Evolutionary conservation across 768 basidiomycete species (phyloP).

Genomic region (Podaxis sp.): DNA sequence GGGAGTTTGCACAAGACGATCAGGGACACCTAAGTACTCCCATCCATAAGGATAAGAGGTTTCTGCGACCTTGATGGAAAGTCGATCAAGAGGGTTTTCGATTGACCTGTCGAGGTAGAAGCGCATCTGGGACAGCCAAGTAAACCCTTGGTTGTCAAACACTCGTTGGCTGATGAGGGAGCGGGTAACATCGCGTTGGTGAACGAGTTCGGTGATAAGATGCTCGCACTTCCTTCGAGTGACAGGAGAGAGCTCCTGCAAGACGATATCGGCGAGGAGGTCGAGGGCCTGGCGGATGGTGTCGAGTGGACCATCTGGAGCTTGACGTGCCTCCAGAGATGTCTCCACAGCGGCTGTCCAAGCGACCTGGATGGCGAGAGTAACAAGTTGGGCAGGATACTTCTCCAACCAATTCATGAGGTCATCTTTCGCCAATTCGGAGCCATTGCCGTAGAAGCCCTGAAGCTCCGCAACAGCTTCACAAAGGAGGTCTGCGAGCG

Average conservation of each 20-base stretch:
- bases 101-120: conserved; percentile 80
- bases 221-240: conserved; percentile 99
- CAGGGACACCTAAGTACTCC: conserved; percentile 97
- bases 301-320: conserved; percentile 66
- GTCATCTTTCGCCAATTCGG: conserved; percentile 56
- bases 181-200: conserved; percentile 94
- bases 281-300: conserved; percentile 84
- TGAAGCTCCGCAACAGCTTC: conserved; percentile 81
- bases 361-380: conserved; percentile 90
- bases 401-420: conserved; percentile 91
- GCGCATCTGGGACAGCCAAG: conserved; percentile 98
- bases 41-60: conserved; percentile 95
- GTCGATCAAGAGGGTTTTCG: conserved; percentile 77
- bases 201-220: conserved; percentile 97
- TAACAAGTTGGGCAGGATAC: conserved; percentile 94
- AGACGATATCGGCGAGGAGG: conserved; percentile 93
- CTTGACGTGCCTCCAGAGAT: conserved; percentile 52
- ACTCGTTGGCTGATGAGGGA: conserved; percentile 67
- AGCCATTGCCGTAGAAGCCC: conserved; percentile 70
- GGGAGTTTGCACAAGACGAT: conserved; percentile 96
- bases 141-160: conserved; percentile 68
- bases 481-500: conserved; percentile 78
- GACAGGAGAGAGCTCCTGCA: conserved; percentile 83
- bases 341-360: conserved; percentile 88
- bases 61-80: conserved; percentile 84